These are phyloP conservation scores for Trichoderma atrobrunneum DNA, from an alignment of 2,329 filamentous ascomycete species.

Conservation along the genomic window DNA sequence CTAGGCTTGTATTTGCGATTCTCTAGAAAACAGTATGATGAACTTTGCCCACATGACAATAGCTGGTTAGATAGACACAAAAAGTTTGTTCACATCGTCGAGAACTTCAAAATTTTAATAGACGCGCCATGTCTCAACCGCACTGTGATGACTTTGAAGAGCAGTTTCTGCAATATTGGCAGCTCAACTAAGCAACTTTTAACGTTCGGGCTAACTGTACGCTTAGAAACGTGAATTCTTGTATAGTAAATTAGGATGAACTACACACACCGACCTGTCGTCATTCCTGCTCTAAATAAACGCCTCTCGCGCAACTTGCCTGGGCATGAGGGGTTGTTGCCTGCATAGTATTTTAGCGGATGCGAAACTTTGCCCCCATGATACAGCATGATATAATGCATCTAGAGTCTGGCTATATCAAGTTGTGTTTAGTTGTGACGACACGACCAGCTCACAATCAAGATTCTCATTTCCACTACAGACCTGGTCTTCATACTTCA, in stretches of 20 bases:
- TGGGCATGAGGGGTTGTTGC: neutral
- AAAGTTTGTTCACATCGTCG: neutral
- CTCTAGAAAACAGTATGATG: fast-evolving
- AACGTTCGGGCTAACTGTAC: neutral
- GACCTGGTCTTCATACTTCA: neutral
- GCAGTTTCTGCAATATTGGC: neutral
- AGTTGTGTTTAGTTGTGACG: fast-evolving
- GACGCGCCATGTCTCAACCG: neutral
- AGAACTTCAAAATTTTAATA: neutral
- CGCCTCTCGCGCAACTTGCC: neutral
- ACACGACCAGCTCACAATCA: neutral
- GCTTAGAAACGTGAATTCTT: neutral
- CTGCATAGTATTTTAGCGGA: neutral
- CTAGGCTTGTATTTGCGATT: neutral
- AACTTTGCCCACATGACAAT: neutral
- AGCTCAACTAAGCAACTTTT: neutral
- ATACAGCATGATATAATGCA: neutral
- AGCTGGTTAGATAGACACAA: neutral
- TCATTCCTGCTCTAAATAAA: neutral
- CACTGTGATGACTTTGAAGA: neutral
- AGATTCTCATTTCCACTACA: neutral
- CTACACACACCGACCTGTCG: neutral
- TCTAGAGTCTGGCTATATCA: neutral
- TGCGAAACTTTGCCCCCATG: neutral
- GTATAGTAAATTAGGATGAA: neutral